phyloP scores from a whole-genome alignment of 768 basidiomycete species.

The Rhizopogon roseolus region DNA sequence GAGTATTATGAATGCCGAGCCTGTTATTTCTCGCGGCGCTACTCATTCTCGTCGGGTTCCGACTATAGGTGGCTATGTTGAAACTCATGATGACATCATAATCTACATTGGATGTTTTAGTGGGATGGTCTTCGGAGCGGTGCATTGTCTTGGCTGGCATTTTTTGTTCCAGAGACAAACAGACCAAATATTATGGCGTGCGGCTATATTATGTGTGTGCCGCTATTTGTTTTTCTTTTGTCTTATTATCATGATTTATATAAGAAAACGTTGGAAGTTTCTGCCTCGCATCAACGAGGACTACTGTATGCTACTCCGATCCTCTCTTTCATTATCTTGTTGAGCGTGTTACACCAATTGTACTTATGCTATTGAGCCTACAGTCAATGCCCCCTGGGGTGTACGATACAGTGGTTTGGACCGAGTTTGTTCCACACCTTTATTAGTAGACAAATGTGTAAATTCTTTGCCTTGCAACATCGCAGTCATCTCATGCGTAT shows the following conservation, averaged over 20 bases:
- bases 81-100: neutral
- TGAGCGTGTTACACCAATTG: constrained; percentile 8
- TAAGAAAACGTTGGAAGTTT: neutral
- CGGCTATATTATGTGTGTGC: constrained; percentile 8
- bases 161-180: constrained; percentile 10
- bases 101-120: neutral
- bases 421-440: constrained; percentile 7
- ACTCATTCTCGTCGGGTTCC: neutral
- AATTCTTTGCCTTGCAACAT: neutral
- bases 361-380: constrained; percentile 7
- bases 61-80: neutral
- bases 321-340: constrained; percentile 2
- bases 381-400: constrained; percentile 6
- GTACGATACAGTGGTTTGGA: constrained; percentile 14
- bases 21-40: neutral
- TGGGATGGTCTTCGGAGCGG: constrained; percentile 18
- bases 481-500: no score
- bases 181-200: constrained; percentile 18
- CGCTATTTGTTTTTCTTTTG: neutral
- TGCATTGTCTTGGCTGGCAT: constrained; percentile 23
- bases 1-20: neutral
- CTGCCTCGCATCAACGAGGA: no score
- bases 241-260: neutral
- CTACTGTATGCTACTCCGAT: no score
- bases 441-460: neutral